Conservation (phyloP, 148 eudicot genomes). For the Hydrangea macrophylla region DNA sequence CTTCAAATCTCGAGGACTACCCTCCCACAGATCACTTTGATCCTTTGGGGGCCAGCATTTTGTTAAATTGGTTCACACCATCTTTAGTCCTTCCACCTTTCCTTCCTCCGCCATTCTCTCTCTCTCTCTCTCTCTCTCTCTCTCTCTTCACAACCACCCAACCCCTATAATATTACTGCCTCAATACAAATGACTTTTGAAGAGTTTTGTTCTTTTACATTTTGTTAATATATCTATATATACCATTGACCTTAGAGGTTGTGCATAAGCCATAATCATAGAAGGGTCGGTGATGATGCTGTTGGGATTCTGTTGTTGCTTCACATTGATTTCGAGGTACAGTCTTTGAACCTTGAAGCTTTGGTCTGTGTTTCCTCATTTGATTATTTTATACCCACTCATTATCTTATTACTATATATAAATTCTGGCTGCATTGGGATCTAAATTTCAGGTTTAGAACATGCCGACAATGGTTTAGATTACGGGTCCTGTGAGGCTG, state of each 20-base stretch:
- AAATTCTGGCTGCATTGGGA: constrained; percentile 12
- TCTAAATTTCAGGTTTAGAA: constrained; percentile 12
- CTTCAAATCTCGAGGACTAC: too few species aligned
- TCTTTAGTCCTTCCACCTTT: too few species aligned
- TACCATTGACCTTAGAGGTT: constrained; percentile 7
- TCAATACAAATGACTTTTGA: constrained; percentile 40
- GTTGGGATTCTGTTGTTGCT: constrained; percentile 20
- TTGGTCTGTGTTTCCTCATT: constrained; percentile 15
- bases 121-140: too few species aligned
- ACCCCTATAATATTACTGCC: constrained; percentile 10
- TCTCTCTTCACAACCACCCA: too few species aligned
- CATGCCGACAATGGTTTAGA: neutral
- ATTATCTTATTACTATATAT: too few species aligned
- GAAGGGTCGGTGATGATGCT: constrained; percentile 64
- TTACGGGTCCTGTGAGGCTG: constrained; percentile 8
- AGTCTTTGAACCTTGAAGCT: constrained; percentile 22
- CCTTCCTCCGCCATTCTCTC: too few species aligned
- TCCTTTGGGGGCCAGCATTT: too few species aligned
- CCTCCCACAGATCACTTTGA: too few species aligned
- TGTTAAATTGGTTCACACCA: too few species aligned
- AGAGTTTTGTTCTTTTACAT: neutral
- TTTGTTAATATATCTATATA: neutral
- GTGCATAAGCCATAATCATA: constrained; percentile 45
- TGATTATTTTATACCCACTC: constrained; percentile 14
- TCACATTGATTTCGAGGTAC: constrained; percentile 39